A percentile compares a stretch with the other conserved stretches of the same genome.
These are phyloP conservation scores for Scedosporium apiospermum DNA, from an alignment of 2,329 filamentous ascomycete genomes.

Conservation along the genomic window DNA sequence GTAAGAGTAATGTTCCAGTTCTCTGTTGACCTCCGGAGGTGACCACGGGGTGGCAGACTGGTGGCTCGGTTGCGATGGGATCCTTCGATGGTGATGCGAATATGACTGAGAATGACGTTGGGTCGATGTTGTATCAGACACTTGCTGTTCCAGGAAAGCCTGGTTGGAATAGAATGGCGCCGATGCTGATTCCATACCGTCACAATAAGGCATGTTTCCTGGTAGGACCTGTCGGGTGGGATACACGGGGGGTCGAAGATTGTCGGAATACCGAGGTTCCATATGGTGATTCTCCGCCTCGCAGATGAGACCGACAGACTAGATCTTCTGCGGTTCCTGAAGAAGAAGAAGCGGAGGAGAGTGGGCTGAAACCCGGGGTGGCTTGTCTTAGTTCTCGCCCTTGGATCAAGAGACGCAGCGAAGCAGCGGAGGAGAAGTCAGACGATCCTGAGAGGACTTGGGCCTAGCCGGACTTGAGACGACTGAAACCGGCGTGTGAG, in stretches of 20 bases:
- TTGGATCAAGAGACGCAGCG: neutral
- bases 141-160: neutral
- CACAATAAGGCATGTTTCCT: neutral
- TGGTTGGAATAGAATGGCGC: neutral
- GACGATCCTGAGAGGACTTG: neutral
- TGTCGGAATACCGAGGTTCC: neutral
- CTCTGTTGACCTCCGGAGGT: conserved; percentile 25
- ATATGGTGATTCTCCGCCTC: neutral
- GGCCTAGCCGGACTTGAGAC: neutral
- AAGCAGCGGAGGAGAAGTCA: neutral
- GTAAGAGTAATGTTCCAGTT: conserved; percentile 26
- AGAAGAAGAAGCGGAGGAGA: neutral
- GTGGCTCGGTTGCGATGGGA: neutral
- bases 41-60: conserved; percentile 17
- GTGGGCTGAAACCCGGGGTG: neutral
- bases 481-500: neutral
- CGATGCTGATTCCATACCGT: neutral
- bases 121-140: neutral
- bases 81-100: neutral
- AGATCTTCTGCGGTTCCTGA: neutral
- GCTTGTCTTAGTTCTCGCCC: neutral
- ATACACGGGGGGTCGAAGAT: neutral
- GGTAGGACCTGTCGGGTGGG: neutral
- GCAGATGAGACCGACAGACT: neutral
- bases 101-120: neutral